A percentile compares a stretch with the other conserved stretches of the same genome.
Conservation (phyloP, 2,329 filamentous ascomycete species). For the Arthrobotrys sinensis region DNA sequence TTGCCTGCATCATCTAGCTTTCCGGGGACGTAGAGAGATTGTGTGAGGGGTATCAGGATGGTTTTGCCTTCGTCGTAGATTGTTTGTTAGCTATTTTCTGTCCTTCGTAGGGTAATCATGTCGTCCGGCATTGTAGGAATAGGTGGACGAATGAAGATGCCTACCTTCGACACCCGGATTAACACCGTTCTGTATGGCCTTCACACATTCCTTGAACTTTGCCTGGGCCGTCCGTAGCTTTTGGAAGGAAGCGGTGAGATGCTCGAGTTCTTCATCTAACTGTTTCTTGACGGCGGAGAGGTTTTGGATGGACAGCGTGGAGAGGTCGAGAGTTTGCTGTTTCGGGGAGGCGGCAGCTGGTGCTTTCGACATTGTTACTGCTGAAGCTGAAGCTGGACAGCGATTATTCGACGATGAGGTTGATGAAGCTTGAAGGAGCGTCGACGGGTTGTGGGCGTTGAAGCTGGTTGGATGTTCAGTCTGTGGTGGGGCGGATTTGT, state of each 20-base stretch:
- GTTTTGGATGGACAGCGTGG: constrained; percentile 84
- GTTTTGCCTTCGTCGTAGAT: constrained; percentile 70
- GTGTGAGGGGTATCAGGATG: constrained; percentile 93
- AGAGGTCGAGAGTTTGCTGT: constrained; percentile 75
- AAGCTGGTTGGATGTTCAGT: background rate
- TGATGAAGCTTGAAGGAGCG: background rate
- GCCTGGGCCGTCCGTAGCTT: constrained; percentile 90
- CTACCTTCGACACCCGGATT: constrained; percentile 67
- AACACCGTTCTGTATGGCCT: constrained; percentile 78
- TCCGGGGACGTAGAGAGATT: constrained; percentile 93
- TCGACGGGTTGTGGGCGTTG: background rate
- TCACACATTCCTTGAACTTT: constrained; percentile 92
- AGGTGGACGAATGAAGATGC: constrained; percentile 52
- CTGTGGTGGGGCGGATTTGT: constrained; percentile 39
- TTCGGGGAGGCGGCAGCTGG: constrained; percentile 25
- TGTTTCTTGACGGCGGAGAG: constrained; percentile 94
- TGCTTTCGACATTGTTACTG: constrained; percentile 44
- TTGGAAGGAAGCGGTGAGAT: constrained; percentile 89
- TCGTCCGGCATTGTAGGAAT: background rate
- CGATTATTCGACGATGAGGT: background rate
- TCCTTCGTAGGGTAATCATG: background rate
- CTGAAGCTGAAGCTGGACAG: too few relatives aligned
- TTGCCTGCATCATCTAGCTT: constrained; percentile 80
- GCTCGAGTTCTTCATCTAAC: constrained; percentile 94
- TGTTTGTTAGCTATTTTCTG: background rate